Conservation (phyloP, 805 yeast species). For the Barnettozyma vustinii region DNA sequence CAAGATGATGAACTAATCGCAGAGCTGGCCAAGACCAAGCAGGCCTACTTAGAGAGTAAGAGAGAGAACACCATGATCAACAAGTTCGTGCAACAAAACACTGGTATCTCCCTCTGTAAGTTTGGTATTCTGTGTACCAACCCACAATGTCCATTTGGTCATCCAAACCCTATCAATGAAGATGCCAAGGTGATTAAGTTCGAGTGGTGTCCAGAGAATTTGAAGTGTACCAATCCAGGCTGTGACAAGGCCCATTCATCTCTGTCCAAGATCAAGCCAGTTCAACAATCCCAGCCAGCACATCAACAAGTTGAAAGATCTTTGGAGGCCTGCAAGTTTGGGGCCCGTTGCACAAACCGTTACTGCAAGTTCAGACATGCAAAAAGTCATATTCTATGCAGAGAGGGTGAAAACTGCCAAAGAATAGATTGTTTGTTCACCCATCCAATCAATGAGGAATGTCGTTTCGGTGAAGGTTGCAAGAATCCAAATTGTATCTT, state of each 20-base stretch:
- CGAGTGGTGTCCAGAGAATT: constrained; percentile 75
- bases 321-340: constrained; percentile 81
- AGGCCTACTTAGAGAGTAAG: constrained; percentile 39
- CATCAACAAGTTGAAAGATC: constrained; percentile 39
- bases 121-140: constrained; percentile 73
- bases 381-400: constrained; percentile 62
- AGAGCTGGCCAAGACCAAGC: constrained; percentile 58
- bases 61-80: constrained; percentile 25
- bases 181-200: constrained; percentile 61
- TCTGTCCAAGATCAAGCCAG: constrained; percentile 43
- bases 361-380: constrained; percentile 87
- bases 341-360: constrained; percentile 67
- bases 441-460: constrained; percentile 75
- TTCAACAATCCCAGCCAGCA: constrained; percentile 14
- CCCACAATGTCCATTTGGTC: constrained; percentile 81
- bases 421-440: constrained; percentile 78
- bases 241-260: constrained; percentile 85
- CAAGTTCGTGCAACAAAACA: constrained; percentile 27
- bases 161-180: constrained; percentile 82
- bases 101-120: constrained; percentile 63
- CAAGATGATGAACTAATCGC: constrained; percentile 73
- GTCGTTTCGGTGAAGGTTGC: constrained; percentile 77
- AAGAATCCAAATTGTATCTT: constrained; percentile 65
- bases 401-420: constrained; percentile 74
- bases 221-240: constrained; percentile 50